These are phyloP conservation scores for Davidsoniella neocaledoniae DNA, from an alignment of 2,329 filamentous ascomycete species.

Conservation along the genomic window DNA sequence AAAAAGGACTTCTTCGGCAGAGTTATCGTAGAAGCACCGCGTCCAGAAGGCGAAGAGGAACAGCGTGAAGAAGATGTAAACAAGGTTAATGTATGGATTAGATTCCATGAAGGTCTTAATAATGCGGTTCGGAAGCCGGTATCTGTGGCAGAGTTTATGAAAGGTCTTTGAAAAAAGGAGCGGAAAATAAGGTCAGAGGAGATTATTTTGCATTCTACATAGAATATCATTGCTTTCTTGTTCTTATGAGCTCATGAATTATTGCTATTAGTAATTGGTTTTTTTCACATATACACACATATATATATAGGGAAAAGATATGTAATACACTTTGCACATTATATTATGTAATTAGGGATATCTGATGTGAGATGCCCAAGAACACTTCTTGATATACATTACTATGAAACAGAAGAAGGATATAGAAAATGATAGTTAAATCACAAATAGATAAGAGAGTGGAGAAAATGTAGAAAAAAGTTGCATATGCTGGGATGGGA, in stretches of 20 bases:
- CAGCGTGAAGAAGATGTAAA: conserved; percentile 23
- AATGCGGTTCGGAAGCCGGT: conserved; percentile 87
- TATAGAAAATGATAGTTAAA: too few relatives aligned
- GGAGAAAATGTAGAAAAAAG: too few relatives aligned
- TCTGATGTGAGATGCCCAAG: too few relatives aligned
- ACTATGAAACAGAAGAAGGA: too few relatives aligned
- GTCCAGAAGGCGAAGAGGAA: conserved; percentile 17
- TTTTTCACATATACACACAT: background rate
- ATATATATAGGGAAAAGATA: background rate
- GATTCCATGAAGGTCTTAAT: conserved; percentile 75
- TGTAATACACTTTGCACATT: too few relatives aligned
- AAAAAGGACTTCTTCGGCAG: conserved; percentile 81
- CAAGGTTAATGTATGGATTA: conserved; percentile 60
- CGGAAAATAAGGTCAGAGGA: background rate
- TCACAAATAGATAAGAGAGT: too few relatives aligned
- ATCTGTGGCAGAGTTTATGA: conserved; percentile 61
- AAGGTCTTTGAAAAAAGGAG: conserved; percentile 31
- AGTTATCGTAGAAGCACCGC: conserved; percentile 33
- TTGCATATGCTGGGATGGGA: too few relatives aligned
- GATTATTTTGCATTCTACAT: too few relatives aligned
- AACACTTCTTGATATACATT: too few relatives aligned
- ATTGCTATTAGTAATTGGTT: background rate
- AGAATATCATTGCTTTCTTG: too few relatives aligned
- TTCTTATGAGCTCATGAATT: too few relatives aligned
- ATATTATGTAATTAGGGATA: too few relatives aligned